These are phyloP conservation scores for Hanseniaspora sp. DNA, from an alignment of 1,139 yeast genomes.

Conservation along the genomic window DNA sequence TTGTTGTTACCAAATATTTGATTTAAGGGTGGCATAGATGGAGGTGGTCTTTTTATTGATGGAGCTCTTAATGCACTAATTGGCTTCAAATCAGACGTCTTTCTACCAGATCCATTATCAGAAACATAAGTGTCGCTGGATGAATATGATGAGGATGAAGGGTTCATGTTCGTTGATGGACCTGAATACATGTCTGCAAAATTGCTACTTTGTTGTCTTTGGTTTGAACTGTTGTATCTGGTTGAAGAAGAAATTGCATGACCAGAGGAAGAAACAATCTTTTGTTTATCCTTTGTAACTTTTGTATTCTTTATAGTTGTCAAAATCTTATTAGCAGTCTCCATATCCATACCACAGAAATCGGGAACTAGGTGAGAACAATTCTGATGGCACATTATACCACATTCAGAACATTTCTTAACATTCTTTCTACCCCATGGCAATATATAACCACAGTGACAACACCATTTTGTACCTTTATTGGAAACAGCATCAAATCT, in stretches of 20 bases:
- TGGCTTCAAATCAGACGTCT: conserved; percentile 18
- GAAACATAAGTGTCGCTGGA: conserved; percentile 25
- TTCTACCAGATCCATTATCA: conserved; percentile 18
- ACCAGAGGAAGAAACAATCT: conserved; percentile 18
- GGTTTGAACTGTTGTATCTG: conserved; percentile 17
- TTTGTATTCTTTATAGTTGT: conserved; percentile 76
- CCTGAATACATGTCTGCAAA: background rate
- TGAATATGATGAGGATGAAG: conserved; percentile 20
- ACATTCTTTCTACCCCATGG: conserved; percentile 94
- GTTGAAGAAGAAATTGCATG: conserved; percentile 16
- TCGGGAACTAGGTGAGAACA: conserved; percentile 95
- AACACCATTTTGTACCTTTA: conserved; percentile 97
- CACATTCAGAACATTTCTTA: conserved; percentile 92
- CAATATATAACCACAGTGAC: conserved; percentile 91
- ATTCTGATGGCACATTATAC: conserved; percentile 82
- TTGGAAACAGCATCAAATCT: conserved; percentile 83
- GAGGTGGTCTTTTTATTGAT: conserved; percentile 13
- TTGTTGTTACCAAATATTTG: background rate
- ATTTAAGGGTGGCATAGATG: conserved; percentile 12
- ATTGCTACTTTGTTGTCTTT: conserved; percentile 19
- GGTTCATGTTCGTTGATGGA: conserved; percentile 23
- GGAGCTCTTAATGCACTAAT: conserved; percentile 14
- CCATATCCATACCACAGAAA: conserved; percentile 97
- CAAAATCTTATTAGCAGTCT: conserved; percentile 81
- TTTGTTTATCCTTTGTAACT: conserved; percentile 18